phyloP scores from a whole-genome alignment of 2,329 filamentous ascomycete species.

The Grosmannia serpens region DNA sequence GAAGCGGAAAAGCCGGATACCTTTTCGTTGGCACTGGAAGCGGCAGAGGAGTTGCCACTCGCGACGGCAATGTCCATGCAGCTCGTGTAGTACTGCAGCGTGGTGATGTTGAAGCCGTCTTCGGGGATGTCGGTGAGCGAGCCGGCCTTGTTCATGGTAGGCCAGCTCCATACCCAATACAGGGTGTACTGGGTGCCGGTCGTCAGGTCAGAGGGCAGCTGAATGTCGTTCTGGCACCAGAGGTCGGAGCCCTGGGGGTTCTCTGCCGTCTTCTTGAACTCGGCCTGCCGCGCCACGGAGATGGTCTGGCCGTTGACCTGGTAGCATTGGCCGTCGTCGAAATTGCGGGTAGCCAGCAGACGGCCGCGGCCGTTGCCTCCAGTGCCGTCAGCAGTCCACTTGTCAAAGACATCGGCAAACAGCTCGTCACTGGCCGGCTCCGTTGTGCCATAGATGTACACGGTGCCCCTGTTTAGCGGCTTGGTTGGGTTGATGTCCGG shows the following conservation, averaged over 20 bases:
- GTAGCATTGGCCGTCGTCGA: conserved; percentile 84
- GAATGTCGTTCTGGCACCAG: conserved; percentile 72
- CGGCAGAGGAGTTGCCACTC: not conserved
- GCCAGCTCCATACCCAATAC: conserved; percentile 98
- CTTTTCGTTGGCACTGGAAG: conserved; percentile 3
- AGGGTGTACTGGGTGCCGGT: conserved; percentile 60
- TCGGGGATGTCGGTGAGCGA: conserved; percentile 20
- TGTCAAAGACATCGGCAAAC: conserved; percentile 54
- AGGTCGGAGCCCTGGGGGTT: conserved; percentile 46
- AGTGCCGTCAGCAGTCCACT: conserved; percentile 69
- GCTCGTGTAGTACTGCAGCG: conserved; percentile 26
- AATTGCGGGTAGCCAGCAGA: conserved; percentile 68
- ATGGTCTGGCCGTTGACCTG: conserved; percentile 56
- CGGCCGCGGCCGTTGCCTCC: conserved; percentile 70
- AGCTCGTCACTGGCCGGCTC: conserved; percentile 40
- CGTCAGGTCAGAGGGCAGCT: conserved; percentile 56
- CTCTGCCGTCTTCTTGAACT: conserved; percentile 40
- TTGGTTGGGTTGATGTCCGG: conserved; percentile 45
- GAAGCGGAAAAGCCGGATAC: conserved; percentile 8
- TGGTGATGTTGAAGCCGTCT: conserved; percentile 19
- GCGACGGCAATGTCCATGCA: conserved; percentile 29
- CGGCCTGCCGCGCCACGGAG: conserved; percentile 43
- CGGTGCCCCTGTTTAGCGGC: conserved; percentile 54
- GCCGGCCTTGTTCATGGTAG: conserved; percentile 36
- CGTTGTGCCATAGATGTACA: conserved; percentile 63